phyloP scores from a whole-genome alignment of 495 filamentous ascomycete genomes.

The Lasiosphaeria ovina region DNA sequence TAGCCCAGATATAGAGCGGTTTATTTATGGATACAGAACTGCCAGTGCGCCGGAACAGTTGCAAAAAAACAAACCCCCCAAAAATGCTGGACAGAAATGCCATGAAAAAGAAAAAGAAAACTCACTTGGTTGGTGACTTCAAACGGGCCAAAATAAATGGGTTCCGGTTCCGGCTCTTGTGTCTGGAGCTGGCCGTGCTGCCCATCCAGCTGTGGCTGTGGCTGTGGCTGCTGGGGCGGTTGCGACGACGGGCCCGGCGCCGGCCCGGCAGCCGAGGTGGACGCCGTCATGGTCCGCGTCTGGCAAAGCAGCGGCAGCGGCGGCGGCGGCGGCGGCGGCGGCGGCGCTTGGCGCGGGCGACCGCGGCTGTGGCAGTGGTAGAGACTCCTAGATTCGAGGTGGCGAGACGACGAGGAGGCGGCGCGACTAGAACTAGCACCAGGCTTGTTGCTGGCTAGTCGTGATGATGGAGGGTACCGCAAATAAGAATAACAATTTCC shows the following conservation, averaged over 20 bases:
- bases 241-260: not conserved
- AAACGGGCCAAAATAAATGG: constrained; percentile 61
- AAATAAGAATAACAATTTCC: no score
- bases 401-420: no score
- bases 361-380: no score
- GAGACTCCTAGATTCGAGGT: no score
- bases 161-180: not conserved
- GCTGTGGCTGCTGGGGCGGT: not conserved
- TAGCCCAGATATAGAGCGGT: not conserved
- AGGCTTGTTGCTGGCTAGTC: no score
- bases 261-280: not conserved
- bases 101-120: not conserved
- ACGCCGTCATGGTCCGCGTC: no score
- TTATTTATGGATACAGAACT: not conserved
- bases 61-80: not conserved
- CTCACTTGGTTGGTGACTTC: constrained; percentile 61
- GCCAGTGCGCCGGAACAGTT: not conserved
- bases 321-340: no score
- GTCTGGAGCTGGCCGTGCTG: not conserved
- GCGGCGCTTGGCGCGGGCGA: no score
- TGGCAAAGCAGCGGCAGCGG: no score
- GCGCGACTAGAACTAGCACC: no score
- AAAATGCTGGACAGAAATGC: not conserved
- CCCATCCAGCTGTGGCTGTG: not conserved
- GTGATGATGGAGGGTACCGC: no score